A percentile compares a stretch with the other conserved stretches of the same genome.
Conservation (phyloP, 2,329 filamentous ascomycete genomes). For the Cladophialophora immunda region DNA sequence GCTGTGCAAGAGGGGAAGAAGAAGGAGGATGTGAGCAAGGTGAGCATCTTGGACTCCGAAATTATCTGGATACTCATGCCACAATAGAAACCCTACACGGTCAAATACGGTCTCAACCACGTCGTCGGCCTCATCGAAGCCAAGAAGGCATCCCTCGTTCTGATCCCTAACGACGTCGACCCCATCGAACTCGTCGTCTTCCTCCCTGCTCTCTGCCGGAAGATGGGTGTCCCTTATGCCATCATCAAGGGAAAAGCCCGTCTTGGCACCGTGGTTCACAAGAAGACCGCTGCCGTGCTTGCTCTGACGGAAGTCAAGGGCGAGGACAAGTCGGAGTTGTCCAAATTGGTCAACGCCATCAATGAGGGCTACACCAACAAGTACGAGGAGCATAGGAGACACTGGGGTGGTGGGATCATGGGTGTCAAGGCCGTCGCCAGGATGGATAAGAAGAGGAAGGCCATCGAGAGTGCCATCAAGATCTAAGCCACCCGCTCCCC, state of each 20-base stretch:
- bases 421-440: slow-evolving; percentile 86
- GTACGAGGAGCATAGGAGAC: slow-evolving; percentile 87
- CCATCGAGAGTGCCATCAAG: slow-evolving; percentile 93
- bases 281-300: slow-evolving; percentile 98
- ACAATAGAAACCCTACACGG: slow-evolving; percentile 83
- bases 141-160: slow-evolving; percentile 98
- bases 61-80: neutral
- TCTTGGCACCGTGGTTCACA: slow-evolving; percentile 98
- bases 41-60: slow-evolving; percentile 11
- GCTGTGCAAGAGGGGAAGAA: slow-evolving; percentile 99
- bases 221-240: slow-evolving; percentile 99
- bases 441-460: slow-evolving; percentile 90
- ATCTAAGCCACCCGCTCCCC: slow-evolving; percentile 70
- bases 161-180: slow-evolving; percentile 99
- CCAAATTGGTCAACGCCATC: slow-evolving; percentile 94
- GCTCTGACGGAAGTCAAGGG: slow-evolving; percentile 95
- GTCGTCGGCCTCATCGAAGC: slow-evolving; percentile 97
- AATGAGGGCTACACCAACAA: slow-evolving; percentile 99
- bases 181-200: slow-evolving; percentile 99
- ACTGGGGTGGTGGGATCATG: slow-evolving; percentile 99
- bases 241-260: slow-evolving; percentile 99
- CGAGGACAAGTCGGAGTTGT: slow-evolving; percentile 98
- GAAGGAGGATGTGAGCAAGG: slow-evolving; percentile 99
- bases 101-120: slow-evolving; percentile 99
- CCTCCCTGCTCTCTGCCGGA: slow-evolving; percentile 98